Percentiles rank a stretch among this genome's conserved stretches.
phyloP scores from a whole-genome alignment of 2,329 filamentous ascomycete species.

The Aspergillus pseudoglaucus region DNA sequence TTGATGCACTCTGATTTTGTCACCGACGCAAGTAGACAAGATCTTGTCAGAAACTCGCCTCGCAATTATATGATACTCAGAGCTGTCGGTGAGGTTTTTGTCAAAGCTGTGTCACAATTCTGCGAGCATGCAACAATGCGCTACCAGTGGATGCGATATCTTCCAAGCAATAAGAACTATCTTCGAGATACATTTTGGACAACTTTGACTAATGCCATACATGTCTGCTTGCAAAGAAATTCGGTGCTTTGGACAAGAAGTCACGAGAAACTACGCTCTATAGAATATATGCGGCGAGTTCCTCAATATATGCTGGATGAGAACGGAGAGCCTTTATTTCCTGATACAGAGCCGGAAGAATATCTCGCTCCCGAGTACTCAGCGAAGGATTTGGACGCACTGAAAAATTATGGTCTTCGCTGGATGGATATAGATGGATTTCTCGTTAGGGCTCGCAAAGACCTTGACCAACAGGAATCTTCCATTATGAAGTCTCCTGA shows the following conservation, averaged over 20 bases:
- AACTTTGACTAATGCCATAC: slow-evolving; percentile 1
- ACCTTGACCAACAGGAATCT: not conserved
- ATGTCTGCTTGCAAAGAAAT: not conserved
- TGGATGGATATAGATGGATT: not conserved
- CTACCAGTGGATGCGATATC: slow-evolving; percentile 43
- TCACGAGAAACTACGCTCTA: not conserved
- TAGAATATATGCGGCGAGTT: slow-evolving; percentile 3
- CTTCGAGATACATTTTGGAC: slow-evolving; percentile 5
- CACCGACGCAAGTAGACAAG: slow-evolving; percentile 41
- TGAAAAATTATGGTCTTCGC: slow-evolving; percentile 2
- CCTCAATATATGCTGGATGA: slow-evolving; percentile 1
- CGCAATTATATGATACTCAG: slow-evolving; percentile 34
- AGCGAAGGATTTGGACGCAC: not conserved
- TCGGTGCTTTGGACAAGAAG: slow-evolving; percentile 4
- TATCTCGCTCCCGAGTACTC: slow-evolving; percentile 4
- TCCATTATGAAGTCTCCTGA: slow-evolving; percentile 2
- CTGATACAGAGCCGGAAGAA: slow-evolving; percentile 1
- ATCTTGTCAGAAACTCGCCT: slow-evolving; percentile 23
- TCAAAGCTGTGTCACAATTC: slow-evolving; percentile 34
- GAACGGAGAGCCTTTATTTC: slow-evolving; percentile 3
- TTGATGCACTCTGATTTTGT: slow-evolving; percentile 48
- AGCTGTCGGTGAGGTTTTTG: slow-evolving; percentile 35
- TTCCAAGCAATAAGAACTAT: slow-evolving; percentile 26
- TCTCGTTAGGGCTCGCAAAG: slow-evolving; percentile 1
- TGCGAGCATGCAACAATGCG: slow-evolving; percentile 32